A percentile compares a stretch with the other conserved stretches of the same genome.
phyloP scores from a whole-genome alignment of 139 green algal species.

The Yamagishiella unicocca region DNA sequence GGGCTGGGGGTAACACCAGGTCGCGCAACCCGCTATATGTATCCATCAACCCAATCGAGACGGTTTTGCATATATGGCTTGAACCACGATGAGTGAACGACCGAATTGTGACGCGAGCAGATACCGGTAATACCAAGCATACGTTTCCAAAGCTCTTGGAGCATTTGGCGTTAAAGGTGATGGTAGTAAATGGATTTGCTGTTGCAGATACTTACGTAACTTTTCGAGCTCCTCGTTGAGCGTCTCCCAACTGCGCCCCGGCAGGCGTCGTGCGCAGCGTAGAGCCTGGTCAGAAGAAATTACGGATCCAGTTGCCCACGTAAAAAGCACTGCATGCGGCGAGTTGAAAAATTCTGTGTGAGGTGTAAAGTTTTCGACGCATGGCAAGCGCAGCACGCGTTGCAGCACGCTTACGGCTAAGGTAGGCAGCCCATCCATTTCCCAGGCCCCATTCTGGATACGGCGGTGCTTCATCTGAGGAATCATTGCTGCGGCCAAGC shows the following conservation, averaged over 20 bases:
- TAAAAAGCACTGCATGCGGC: constrained; percentile 77
- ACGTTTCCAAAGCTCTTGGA: too few relatives aligned
- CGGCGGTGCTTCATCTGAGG: constrained; percentile 50
- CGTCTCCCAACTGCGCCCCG: constrained; percentile 88
- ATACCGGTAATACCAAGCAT: too few relatives aligned
- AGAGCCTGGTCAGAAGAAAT: constrained; percentile 76
- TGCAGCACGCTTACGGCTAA: constrained; percentile 67
- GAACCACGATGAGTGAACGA: too few relatives aligned
- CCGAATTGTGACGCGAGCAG: too few relatives aligned
- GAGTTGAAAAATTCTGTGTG: not conserved
- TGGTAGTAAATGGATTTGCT: too few relatives aligned
- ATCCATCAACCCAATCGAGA: too few relatives aligned
- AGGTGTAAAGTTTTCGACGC: not conserved
- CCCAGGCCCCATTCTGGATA: constrained; percentile 83
- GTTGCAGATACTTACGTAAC: constrained; percentile 48
- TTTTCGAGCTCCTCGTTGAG: constrained; percentile 71
- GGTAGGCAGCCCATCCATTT: constrained; percentile 81
- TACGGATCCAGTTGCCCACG: constrained; percentile 57
- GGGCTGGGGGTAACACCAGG: too few relatives aligned
- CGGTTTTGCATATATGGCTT: too few relatives aligned
- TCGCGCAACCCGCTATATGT: too few relatives aligned
- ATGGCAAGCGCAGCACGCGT: constrained; percentile 61
- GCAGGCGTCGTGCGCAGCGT: constrained; percentile 79
- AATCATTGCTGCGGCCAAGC: constrained; percentile 69
- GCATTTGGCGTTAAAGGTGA: too few relatives aligned